These are phyloP conservation scores for Podaxis sp. DNA, from an alignment of 768 basidiomycete species.

Conservation along the genomic window DNA sequence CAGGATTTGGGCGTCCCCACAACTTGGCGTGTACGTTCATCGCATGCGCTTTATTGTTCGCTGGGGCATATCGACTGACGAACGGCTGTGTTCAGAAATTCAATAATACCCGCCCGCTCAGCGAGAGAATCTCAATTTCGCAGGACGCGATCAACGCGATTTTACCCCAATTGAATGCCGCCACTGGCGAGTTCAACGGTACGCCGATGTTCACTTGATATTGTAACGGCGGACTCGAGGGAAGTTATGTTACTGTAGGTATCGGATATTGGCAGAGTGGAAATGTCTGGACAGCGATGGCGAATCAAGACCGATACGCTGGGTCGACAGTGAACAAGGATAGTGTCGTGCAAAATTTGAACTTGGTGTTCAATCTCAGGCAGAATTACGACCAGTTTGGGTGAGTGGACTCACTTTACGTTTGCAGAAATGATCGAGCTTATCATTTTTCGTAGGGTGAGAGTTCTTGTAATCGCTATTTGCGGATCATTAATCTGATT, in stretches of 20 bases:
- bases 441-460: constrained; percentile 14
- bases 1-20: constrained; percentile 22
- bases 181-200: constrained; percentile 41
- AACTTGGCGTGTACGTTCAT: constrained; percentile 40
- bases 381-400: constrained; percentile 39
- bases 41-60: background rate
- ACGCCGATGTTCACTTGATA: constrained; percentile 1
- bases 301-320: constrained; percentile 39
- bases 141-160: constrained; percentile 39
- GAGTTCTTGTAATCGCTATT: constrained; percentile 4
- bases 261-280: constrained; percentile 52
- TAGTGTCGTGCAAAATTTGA: constrained; percentile 34
- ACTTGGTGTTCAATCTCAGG: constrained; percentile 33
- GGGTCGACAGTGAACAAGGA: constrained; percentile 32
- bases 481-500: background rate
- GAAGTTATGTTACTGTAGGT: constrained; percentile 30
- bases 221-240: background rate
- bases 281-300: constrained; percentile 48
- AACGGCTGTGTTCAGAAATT: constrained; percentile 29
- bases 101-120: constrained; percentile 30
- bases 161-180: constrained; percentile 29
- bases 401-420: constrained; percentile 19
- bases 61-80: background rate
- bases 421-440: background rate
- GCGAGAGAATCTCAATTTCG: constrained; percentile 36